Percentiles rank a stretch among this genome's conserved stretches.
phyloP scores from a whole-genome alignment of 306 rosid species.

The Lotus japonicus region DNA sequence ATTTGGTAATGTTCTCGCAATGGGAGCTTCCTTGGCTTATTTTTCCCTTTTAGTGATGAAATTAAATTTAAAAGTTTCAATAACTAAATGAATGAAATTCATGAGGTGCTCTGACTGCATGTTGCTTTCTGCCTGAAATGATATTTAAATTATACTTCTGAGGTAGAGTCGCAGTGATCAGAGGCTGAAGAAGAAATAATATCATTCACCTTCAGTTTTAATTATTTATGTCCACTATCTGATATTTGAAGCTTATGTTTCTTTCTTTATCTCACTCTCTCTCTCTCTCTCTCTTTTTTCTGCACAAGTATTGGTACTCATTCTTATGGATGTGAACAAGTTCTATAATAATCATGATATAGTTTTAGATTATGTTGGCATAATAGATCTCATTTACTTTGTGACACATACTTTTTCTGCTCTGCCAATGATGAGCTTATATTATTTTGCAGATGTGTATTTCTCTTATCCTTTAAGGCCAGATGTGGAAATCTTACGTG shows the following conservation, averaged over 20 bases:
- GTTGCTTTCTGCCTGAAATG: not conserved
- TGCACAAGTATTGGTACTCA: not conserved
- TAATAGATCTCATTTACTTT: not conserved
- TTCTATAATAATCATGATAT: not conserved
- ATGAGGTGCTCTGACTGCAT: not conserved
- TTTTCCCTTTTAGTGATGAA: not conserved
- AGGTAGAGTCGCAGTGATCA: not conserved
- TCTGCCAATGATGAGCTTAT: slow-evolving; percentile 11
- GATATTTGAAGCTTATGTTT: slow-evolving; percentile 12
- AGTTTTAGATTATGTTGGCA: not conserved
- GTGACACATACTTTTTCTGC: not conserved
- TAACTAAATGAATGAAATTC: not conserved
- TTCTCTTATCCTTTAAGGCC: slow-evolving; percentile 94
- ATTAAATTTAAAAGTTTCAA: not conserved
- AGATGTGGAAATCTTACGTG: slow-evolving; percentile 56
- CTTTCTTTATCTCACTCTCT: not conserved
- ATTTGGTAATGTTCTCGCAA: slow-evolving; percentile 7
- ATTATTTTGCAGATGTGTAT: slow-evolving; percentile 58
- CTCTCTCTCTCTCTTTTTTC: not conserved
- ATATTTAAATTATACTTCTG: not conserved
- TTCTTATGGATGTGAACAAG: not conserved
- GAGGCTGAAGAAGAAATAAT: not conserved
- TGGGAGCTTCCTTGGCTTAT: slow-evolving; percentile 7
- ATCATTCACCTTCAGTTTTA: slow-evolving; percentile 6
- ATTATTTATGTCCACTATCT: not conserved